Conservation (phyloP, 129 eudicot genomes). For the Silybum marianum region DNA sequence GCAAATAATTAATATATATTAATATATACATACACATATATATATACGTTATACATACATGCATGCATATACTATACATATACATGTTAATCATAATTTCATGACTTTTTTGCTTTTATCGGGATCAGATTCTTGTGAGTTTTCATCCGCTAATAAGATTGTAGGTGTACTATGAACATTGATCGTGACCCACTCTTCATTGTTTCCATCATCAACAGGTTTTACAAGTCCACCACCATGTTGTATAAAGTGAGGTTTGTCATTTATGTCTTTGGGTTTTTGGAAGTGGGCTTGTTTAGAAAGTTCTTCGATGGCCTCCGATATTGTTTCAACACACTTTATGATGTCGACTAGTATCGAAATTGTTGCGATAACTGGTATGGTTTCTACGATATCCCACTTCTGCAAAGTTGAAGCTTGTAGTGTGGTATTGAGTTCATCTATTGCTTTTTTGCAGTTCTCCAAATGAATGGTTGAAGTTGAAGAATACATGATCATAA, state of each 20-base stretch:
- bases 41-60: neutral
- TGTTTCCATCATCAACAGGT: conserved; percentile 30
- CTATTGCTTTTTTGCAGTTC: conserved; percentile 40
- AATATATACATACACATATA: neutral
- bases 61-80: neutral
- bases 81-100: neutral
- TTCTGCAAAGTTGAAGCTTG: neutral
- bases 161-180: neutral
- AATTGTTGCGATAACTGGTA: conserved; percentile 26
- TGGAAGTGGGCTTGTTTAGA: conserved; percentile 34
- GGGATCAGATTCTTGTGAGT: neutral
- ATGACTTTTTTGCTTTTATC: neutral
- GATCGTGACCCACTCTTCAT: neutral
- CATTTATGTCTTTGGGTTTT: neutral
- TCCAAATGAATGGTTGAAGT: conserved; percentile 33
- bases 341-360: conserved; percentile 39
- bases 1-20: neutral
- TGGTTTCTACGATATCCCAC: conserved; percentile 30
- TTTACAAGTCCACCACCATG: conserved; percentile 52
- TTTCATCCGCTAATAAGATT: neutral
- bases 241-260: conserved; percentile 6
- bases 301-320: conserved; percentile 36
- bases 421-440: conserved; percentile 33
- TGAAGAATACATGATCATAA: conserved; percentile 33
- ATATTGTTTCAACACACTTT: conserved; percentile 38